Evolutionary conservation across 2,329 filamentous ascomycete genomes (phyloP), one percentile per base, ranked within the genome.

Genomic region (Diaporthe velutina): DNA sequence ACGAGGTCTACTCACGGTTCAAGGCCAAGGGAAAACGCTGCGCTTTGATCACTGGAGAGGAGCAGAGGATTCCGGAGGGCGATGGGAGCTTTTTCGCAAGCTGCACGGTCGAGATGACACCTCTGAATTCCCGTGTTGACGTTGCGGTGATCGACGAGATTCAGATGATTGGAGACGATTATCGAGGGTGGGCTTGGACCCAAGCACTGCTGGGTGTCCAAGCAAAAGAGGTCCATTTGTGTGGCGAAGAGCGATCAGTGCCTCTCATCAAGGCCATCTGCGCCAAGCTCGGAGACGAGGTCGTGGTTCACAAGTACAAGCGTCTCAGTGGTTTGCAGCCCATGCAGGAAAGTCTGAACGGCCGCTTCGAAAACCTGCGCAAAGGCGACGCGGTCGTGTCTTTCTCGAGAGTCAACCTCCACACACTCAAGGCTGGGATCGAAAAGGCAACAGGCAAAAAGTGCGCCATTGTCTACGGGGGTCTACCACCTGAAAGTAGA

Each of bases 81-180:
- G 84, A 86, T 1, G 86, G 92, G 70, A 84, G 84, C 5, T 88
- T 88, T 76, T 93, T 98, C 80, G 90, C 89, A 74, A 96, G 95
- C 81, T 98, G 97, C 81, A 99, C 97, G 0, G 97, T 99, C 4
- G 97, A 99, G 83, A 99, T 99, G 90, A 84, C 89, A 10, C 89
- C 89, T 1, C 81, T 88, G n/a, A 88, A 85, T 78, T 78, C 84
- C 5, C 82, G 83, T 2, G 91, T 94, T 40, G 96, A 98, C 55
- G 96, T 99, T 48, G 96, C 95, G 1, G 96, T 99, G 78, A 96
- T 99, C 77, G 97, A 99, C 81, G 97, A 99, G 85, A 98, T 99
- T 74, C 97, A 99, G 84, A 98, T 99, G 97, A 95, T 99, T 78
- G 93, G 91, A 22, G 93, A 95, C 79, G 76, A 82, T 0, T 91